Conservation (phyloP, 208 protist genomes). For the Kentomonas sorsogonicus region DNA sequence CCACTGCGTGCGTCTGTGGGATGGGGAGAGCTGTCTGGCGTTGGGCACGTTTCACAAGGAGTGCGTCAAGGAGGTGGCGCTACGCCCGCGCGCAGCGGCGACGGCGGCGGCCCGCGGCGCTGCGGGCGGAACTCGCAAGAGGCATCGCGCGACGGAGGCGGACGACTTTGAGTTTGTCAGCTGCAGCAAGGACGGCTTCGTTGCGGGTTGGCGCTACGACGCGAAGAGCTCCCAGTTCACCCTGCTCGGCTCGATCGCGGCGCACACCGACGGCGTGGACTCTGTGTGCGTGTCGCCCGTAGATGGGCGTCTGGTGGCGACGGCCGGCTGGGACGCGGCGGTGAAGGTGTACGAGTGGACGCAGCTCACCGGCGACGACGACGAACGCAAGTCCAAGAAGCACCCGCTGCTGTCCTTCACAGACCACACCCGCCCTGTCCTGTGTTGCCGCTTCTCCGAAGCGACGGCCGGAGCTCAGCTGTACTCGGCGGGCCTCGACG, state of each 20-base stretch:
- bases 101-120: neutral
- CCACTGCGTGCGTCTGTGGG: conserved; percentile 75
- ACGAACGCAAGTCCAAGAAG: conserved; percentile 45
- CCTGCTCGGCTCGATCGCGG: conserved; percentile 40
- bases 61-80: conserved; percentile 68
- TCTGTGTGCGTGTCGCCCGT: conserved; percentile 53
- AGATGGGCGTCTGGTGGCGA: conserved; percentile 46
- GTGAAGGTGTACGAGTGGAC: conserved; percentile 73
- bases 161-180: conserved; percentile 60
- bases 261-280: conserved; percentile 67
- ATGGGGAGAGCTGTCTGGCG: conserved; percentile 62
- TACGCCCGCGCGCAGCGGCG: conserved; percentile 30
- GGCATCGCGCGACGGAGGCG: conserved; percentile 11
- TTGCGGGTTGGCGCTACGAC: conserved; percentile 62
- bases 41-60: conserved; percentile 66
- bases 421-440: conserved; percentile 74
- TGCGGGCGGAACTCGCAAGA: conserved; percentile 25
- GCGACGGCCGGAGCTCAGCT: conserved; percentile 29
- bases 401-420: conserved; percentile 67
- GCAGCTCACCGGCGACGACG: conserved; percentile 18
- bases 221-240: conserved; percentile 23
- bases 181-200: conserved; percentile 71
- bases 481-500: conserved; percentile 73
- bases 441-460: conserved; percentile 61
- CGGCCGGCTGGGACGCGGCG: conserved; percentile 74